phyloP scores from a whole-genome alignment of 2,329 filamentous ascomycete genomes.

The Aspergillus alliaceus region DNA sequence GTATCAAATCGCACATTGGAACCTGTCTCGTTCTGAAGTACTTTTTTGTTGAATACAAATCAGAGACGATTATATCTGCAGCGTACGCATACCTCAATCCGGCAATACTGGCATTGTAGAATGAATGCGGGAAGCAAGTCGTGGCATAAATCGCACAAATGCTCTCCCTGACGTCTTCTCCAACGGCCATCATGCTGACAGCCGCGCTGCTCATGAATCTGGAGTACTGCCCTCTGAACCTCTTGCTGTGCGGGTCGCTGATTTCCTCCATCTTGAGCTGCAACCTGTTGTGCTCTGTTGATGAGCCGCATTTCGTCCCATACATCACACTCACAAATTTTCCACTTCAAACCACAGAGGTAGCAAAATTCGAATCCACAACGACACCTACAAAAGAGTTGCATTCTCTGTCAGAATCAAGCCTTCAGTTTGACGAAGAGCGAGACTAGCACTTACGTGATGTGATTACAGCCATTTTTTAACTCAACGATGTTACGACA shows the following conservation, averaged over 20 bases:
- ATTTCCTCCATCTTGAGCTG: neutral
- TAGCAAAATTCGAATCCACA: conserved; percentile 36
- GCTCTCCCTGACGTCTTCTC: neutral
- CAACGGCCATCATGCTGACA: conserved; percentile 15
- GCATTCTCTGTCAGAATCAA: too few relatives aligned
- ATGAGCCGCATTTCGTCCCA: conserved; percentile 28
- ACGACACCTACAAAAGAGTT: too few relatives aligned
- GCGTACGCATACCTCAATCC: conserved; percentile 5
- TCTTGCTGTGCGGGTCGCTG: neutral
- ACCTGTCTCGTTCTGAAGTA: neutral
- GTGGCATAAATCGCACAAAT: conserved; percentile 9
- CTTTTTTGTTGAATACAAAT: neutral
- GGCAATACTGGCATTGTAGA: conserved; percentile 8
- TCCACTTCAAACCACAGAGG: conserved; percentile 28
- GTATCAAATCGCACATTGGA: neutral
- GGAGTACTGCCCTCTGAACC: conserved; percentile 4
- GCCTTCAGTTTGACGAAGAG: too few relatives aligned
- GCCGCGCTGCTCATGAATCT: conserved; percentile 14
- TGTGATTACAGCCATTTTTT: conserved; percentile 33
- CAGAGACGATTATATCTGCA: conserved; percentile 15
- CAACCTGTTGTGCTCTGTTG: conserved; percentile 7
- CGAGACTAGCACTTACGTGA: conserved; percentile 34
- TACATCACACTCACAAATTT: conserved; percentile 24
- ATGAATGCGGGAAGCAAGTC: conserved; percentile 9
- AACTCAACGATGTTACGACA: conserved; percentile 59